Evolutionary conservation across 139 green algal species (phyloP).

Genomic region (Ettlia oleoabundans): DNA sequence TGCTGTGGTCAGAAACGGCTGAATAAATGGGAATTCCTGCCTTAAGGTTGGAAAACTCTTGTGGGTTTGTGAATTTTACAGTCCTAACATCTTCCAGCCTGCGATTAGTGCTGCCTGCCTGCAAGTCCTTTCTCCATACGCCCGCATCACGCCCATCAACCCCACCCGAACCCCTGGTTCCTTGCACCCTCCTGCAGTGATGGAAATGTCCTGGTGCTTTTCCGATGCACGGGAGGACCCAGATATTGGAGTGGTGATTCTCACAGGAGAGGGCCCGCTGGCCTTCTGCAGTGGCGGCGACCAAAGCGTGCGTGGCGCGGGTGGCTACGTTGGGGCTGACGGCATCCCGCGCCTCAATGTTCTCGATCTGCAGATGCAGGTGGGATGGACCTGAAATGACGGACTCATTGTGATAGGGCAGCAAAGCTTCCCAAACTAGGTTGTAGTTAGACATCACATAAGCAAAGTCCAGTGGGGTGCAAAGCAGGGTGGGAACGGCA

Average conservation of each 20-base stretch:
- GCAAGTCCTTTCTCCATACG: too few species aligned
- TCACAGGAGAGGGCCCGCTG: slow-evolving; percentile 84
- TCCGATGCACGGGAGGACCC: slow-evolving; percentile 90
- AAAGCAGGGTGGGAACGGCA: too few species aligned
- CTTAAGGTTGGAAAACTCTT: too few species aligned
- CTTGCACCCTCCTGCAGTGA: slow-evolving; percentile 52
- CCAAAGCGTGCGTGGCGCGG: slow-evolving; percentile 88
- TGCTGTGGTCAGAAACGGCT: too few species aligned
- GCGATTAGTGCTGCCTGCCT: too few species aligned
- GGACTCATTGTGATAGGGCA: too few species aligned
- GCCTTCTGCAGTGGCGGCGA: slow-evolving; percentile 98
- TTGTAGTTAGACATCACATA: too few species aligned
- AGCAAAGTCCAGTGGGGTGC: background rate
- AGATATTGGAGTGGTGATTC: slow-evolving; percentile 89
- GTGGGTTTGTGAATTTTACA: too few species aligned
- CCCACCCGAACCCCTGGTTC: background rate
- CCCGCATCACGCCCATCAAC: background rate
- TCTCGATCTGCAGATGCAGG: slow-evolving; percentile 94
- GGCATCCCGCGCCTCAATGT: slow-evolving; percentile 92
- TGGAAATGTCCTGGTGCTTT: slow-evolving; percentile 92
- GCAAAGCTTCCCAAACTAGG: too few species aligned
- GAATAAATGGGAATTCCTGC: too few species aligned
- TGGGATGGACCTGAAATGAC: background rate
- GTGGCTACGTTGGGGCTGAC: slow-evolving; percentile 93
- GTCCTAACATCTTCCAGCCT: too few species aligned